Evolutionary conservation across 768 basidiomycete species (phyloP).

Genomic region (Tricholoma matsutake): DNA sequence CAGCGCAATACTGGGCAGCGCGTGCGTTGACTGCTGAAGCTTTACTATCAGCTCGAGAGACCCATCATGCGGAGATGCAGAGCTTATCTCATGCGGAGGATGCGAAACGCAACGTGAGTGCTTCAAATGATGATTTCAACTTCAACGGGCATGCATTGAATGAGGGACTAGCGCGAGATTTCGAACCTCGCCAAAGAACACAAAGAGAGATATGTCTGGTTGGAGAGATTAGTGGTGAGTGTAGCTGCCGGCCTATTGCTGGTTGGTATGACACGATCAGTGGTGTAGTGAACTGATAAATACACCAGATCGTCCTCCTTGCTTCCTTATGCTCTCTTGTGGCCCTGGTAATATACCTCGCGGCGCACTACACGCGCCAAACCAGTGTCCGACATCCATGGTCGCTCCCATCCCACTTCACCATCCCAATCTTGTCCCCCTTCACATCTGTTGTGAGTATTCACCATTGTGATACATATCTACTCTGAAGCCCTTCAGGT

Average conservation of each 20-base stretch:
- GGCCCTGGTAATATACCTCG: conserved; percentile 32
- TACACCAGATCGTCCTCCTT: conserved; percentile 30
- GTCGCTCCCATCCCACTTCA: conserved; percentile 57
- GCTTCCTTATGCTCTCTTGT: conserved; percentile 33
- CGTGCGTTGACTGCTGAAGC: conserved; percentile 67
- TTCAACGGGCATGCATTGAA: neutral
- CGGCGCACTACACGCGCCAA: conserved; percentile 27
- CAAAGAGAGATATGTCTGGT: conserved; percentile 43
- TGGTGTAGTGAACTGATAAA: neutral
- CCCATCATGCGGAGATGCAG: conserved; percentile 49
- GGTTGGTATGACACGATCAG: neutral
- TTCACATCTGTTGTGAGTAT: conserved; percentile 69
- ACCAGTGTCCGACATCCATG: conserved; percentile 25
- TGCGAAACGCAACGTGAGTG: conserved; percentile 44
- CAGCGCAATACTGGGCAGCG: conserved; percentile 62
- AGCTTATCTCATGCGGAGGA: conserved; percentile 39
- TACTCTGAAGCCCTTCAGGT: conserved; percentile 42
- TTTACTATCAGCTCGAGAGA: conserved; percentile 45
- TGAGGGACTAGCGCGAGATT: conserved; percentile 40
- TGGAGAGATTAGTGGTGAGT: conserved; percentile 55
- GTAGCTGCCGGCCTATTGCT: neutral
- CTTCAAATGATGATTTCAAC: neutral
- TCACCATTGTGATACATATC: neutral
- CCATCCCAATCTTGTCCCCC: conserved; percentile 74
- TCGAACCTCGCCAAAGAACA: conserved; percentile 35